Conservation (phyloP, 345 rosid species). For the Eucalyptus fibrosa region DNA sequence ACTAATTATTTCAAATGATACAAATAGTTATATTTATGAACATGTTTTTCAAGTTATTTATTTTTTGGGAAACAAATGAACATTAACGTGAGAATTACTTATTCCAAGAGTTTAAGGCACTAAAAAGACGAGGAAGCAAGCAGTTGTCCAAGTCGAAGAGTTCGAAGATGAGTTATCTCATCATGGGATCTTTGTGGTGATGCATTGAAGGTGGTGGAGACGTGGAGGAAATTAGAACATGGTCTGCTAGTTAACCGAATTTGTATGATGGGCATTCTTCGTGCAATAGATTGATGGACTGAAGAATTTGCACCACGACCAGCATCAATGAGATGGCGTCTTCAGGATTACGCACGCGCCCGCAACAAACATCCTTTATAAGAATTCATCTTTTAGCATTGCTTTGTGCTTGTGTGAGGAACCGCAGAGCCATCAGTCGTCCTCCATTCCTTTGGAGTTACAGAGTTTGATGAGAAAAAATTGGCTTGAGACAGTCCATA, state of each 20-base stretch:
- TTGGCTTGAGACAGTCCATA: too few species aligned
- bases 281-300: neutral
- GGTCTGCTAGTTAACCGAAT: neutral
- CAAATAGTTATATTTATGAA: too few species aligned
- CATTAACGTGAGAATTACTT: too few species aligned
- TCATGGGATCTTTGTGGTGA: neutral
- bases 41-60: too few species aligned
- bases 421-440: neutral
- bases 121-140: too few species aligned
- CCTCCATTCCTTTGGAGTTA: neutral
- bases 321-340: neutral
- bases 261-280: neutral
- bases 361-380: too few species aligned
- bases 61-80: rapidly evolving
- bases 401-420: neutral
- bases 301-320: neutral
- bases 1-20: too few species aligned
- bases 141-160: too few species aligned
- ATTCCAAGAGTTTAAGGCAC: too few species aligned
- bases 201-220: neutral
- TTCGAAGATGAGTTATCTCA: neutral
- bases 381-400: too few species aligned
- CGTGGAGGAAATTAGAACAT: neutral
- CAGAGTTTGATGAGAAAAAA: neutral
- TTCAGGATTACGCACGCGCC: too few species aligned